Base-by-base conservation (phyloP, 2,329 filamentous ascomycete species). In the Mariannaea sp. region DNA sequence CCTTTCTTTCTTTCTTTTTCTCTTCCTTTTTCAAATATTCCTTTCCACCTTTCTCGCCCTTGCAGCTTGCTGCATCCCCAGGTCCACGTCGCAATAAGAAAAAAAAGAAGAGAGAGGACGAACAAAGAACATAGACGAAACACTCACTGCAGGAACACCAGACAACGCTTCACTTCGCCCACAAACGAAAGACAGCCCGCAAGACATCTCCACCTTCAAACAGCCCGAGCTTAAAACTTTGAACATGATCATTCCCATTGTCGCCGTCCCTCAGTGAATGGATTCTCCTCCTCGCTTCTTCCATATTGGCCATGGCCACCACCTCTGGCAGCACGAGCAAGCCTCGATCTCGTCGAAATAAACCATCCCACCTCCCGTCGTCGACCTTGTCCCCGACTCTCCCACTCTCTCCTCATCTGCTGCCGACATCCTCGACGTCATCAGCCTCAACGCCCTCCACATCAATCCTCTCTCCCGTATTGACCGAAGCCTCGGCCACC, bases 241-340 rank as follows among this genome's bases (percentile, higher is more conserved):
- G 10, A 14, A 16, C 32, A 13, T 33, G n/a, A 14, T 6, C 32
- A 9, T 9, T 14, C 17, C 17, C 8, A 36, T 36, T 9, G 17
- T 6, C 45, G 41, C 41, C 26, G 14, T 40, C 45, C 40, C 22
- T 26, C 27, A 32, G 44, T 53, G 50, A 53, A 53, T 53, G 50
- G 49, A 38, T 17, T 54, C 33, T 39, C 41, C 24, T 13, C n/a
- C 24, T 50, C 47, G 39, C 48, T 38, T 52, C 49, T 44, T 52
- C 50, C 59, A 48, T 47, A 49, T 59, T 63, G 62, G 62, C 65
- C 57, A 65, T 66, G 64, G 60, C 63, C 55, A 58, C 55, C 53
- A 60, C 55, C 52, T 57, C 57, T 30, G 63, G 63, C 51, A 55
- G 65, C 56, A 54, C 56, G 50, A 57, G 48, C 55, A 59, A 58